Conservation (phyloP, 352 stramenopile genomes). For the Phytopythium ostracodes region DNA sequence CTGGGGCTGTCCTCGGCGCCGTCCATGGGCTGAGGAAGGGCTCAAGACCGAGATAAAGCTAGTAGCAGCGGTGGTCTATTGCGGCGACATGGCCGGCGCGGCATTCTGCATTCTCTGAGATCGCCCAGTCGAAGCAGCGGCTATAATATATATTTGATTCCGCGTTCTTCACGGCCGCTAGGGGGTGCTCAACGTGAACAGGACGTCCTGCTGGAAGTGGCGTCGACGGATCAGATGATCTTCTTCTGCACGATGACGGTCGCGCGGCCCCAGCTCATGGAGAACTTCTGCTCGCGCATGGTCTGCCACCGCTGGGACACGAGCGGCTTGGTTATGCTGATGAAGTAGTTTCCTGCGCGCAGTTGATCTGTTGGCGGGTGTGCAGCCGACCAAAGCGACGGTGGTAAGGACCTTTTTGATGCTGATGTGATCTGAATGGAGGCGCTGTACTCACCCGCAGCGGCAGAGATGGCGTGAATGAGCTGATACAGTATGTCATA, state of each 20-base stretch:
- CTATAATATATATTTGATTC: background rate
- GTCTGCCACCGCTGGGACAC: slow-evolving; percentile 51
- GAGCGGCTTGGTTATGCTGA: slow-evolving; percentile 58
- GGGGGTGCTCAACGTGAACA: background rate
- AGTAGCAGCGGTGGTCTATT: background rate
- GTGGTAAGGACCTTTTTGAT: slow-evolving; percentile 5
- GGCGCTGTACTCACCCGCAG: slow-evolving; percentile 18
- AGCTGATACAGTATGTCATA: slow-evolving; percentile 12
- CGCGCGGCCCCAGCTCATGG: slow-evolving; percentile 61
- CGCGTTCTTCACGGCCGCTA: background rate
- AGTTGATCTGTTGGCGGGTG: slow-evolving; percentile 31
- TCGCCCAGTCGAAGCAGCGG: background rate
- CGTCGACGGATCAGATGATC: slow-evolving; percentile 21
- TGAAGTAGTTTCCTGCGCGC: slow-evolving; percentile 46
- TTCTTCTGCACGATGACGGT: slow-evolving; percentile 69
- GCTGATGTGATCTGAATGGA: too few relatives aligned
- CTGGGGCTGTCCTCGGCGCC: slow-evolving; percentile 1
- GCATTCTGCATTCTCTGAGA: background rate
- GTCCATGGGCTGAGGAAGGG: background rate
- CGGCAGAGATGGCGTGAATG: slow-evolving; percentile 25
- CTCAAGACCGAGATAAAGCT: background rate
- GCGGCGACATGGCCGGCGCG: background rate
- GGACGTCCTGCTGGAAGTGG: background rate
- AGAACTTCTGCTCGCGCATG: slow-evolving; percentile 56
- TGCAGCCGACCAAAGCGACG: too few relatives aligned